These are phyloP conservation scores for Solanum gandarillasii DNA, from an alignment of 257 asterid species.

Conservation along the genomic window DNA sequence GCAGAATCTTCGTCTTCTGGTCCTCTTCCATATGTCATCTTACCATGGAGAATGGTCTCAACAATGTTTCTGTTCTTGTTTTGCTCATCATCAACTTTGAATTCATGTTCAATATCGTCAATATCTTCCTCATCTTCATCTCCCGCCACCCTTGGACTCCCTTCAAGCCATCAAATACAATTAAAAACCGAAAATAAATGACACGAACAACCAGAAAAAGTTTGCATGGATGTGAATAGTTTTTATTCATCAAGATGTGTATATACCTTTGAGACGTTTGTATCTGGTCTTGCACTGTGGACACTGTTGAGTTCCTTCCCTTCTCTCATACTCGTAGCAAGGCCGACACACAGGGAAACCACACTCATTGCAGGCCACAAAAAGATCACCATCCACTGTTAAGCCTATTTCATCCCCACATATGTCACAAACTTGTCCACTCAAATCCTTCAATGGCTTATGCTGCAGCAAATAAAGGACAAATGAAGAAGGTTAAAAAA, in stretches of 20 bases:
- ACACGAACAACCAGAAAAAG: background rate
- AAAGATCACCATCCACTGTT: constrained; percentile 83
- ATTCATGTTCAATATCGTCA: constrained; percentile 93
- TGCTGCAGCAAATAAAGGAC: constrained; percentile 42
- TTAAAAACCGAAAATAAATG: background rate
- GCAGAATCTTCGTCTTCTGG: constrained; percentile 63
- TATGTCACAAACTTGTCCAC: constrained; percentile 92
- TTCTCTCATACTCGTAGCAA: constrained; percentile 91
- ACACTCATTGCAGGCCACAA: constrained; percentile 90
- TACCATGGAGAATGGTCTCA: constrained; percentile 92
- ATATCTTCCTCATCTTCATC: constrained; percentile 95
- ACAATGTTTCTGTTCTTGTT: constrained; percentile 54
- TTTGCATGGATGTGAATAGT: background rate
- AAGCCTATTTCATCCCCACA: constrained; percentile 89
- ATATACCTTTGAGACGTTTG: constrained; percentile 74
- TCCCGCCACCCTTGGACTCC: constrained; percentile 94
- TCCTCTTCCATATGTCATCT: constrained; percentile 97
- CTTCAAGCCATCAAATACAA: constrained; percentile 21
- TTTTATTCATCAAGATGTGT: background rate
- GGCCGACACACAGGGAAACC: constrained; percentile 96
- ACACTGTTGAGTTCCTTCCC: constrained; percentile 85
- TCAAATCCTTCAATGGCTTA: constrained; percentile 75
- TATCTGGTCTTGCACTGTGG: constrained; percentile 97
- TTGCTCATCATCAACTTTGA: constrained; percentile 59
- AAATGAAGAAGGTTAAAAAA: background rate